phyloP scores from a whole-genome alignment of 2,329 filamentous ascomycete genomes.

The Penicillium decumbens region DNA sequence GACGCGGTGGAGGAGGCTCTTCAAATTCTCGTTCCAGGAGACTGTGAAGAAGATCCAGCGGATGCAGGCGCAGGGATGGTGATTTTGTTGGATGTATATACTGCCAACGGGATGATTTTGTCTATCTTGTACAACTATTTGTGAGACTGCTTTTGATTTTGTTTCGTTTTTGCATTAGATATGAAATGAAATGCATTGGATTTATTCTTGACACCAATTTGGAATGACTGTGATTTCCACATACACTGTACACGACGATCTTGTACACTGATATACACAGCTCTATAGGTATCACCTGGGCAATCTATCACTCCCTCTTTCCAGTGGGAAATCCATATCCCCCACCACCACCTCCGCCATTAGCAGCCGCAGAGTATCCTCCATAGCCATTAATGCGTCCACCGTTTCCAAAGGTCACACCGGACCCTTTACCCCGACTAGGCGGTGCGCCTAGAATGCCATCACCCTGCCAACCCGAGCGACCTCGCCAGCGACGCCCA shows the following conservation, averaged over 20 bases:
- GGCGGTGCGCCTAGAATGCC: constrained; percentile 47
- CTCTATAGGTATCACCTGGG: constrained; percentile 1
- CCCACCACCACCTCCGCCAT: constrained; percentile 13
- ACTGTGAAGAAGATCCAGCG: constrained; percentile 42
- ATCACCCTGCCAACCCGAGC: constrained; percentile 39
- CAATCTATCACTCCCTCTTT: constrained; percentile 39
- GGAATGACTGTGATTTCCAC: not conserved
- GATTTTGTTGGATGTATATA: constrained; percentile 15
- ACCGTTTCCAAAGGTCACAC: constrained; percentile 54
- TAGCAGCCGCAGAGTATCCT: constrained; percentile 46
- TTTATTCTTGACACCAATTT: constrained; percentile 1
- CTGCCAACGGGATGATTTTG: constrained; percentile 9
- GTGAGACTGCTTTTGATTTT: constrained; percentile 14
- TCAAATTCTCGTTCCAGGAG: constrained; percentile 42
- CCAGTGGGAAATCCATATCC: constrained; percentile 38
- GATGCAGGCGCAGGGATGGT: constrained; percentile 48
- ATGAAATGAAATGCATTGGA: constrained; percentile 23
- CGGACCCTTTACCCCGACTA: constrained; percentile 42
- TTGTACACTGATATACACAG: constrained; percentile 10
- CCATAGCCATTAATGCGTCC: constrained; percentile 54
- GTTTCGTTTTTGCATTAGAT: constrained; percentile 16
- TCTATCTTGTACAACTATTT: constrained; percentile 14
- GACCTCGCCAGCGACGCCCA: constrained; percentile 21
- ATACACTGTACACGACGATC: constrained; percentile 1
- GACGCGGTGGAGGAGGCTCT: constrained; percentile 42